Base-by-base conservation (phyloP, 2,329 filamentous ascomycete species). In the Trichothecium roseum region DNA sequence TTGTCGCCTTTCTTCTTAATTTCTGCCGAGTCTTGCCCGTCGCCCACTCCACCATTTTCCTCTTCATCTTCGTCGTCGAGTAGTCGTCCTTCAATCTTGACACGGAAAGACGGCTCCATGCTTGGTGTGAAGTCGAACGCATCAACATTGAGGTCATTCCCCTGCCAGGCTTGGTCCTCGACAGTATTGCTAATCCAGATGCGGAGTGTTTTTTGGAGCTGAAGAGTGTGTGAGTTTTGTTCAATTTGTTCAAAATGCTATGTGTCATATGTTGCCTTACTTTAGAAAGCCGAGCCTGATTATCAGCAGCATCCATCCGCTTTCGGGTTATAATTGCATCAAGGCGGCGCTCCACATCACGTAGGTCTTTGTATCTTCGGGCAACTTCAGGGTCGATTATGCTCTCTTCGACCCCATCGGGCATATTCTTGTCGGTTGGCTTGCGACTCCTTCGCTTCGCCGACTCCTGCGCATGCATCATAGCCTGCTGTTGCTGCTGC, bases 301-400 rank as follows among this genome's bases (percentile, higher is more conserved):
- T 79, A 54, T 96, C 89, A 43, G 85, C 75, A 42, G 95, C 81
- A 54, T 98, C 91, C 42, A 98, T 64, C 42, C 88, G 74, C 66
- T 98, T 98, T 52, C 89, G 80, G 57, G 91, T 88, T 71, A 95
- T 93, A 14, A 85, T 84, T 28, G 89, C 84, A 64, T 98, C 91
- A 37, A 98, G 68, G 36, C 80, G 75, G 52, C 85, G 79, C 69
- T 98, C 91, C 39, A 93, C 68, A 45, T 94, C 87, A 52, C 86
- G 78, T 53, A 98, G 63, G 39, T 82, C 78, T 52, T 78, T 80
- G 63, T 98, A 98, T 47, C 85, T 74, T 53, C 80, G 69, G 30
- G 82, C 86, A 28, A 82, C 81, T 55, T 94, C 84, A 42, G 84
- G 41, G 32, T 63, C 86, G 44, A 94, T 77, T 41, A 86, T 75